Conservation (phyloP, 164 flowering plant genomes). For the Buxus sempervirens region DNA sequence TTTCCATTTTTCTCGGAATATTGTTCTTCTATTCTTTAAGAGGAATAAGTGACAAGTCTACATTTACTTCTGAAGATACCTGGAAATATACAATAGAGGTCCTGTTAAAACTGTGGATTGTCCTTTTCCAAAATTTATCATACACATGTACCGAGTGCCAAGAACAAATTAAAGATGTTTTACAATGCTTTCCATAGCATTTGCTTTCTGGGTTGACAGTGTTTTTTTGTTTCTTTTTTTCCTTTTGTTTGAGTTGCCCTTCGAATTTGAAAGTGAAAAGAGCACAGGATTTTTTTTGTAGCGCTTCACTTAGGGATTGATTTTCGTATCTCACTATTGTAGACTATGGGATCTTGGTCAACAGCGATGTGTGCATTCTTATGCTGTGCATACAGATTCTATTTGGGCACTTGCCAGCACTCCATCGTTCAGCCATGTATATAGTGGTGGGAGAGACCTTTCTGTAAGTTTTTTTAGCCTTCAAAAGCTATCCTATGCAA, state of each 20-base stretch:
- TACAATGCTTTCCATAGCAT: too few relatives aligned
- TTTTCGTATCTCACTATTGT: conserved; percentile 4
- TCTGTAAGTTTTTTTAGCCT: conserved; percentile 60
- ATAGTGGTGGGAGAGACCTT: conserved; percentile 93
- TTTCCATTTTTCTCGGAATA: too few relatives aligned
- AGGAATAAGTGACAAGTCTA: too few relatives aligned
- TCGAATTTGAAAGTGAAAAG: too few relatives aligned
- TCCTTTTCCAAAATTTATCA: neutral
- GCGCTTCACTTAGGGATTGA: conserved; percentile 2
- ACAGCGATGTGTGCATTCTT: conserved; percentile 96
- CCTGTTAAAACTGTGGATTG: too few relatives aligned
- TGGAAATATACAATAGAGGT: too few relatives aligned
- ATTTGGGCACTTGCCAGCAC: conserved; percentile 99
- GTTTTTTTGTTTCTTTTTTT: too few relatives aligned
- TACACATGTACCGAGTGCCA: neutral
- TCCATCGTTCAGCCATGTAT: conserved; percentile 90
- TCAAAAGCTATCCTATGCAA: neutral
- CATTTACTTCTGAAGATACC: too few relatives aligned
- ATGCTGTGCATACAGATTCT: conserved; percentile 98
- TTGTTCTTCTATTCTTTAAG: too few relatives aligned
- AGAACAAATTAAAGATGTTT: neutral
- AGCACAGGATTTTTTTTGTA: neutral
- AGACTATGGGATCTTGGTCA: conserved; percentile 99
- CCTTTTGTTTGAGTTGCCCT: too few relatives aligned
- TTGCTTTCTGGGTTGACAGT: too few relatives aligned